Base-by-base conservation (phyloP, 768 basidiomycete genomes). In the Auricularia cornea region DNA sequence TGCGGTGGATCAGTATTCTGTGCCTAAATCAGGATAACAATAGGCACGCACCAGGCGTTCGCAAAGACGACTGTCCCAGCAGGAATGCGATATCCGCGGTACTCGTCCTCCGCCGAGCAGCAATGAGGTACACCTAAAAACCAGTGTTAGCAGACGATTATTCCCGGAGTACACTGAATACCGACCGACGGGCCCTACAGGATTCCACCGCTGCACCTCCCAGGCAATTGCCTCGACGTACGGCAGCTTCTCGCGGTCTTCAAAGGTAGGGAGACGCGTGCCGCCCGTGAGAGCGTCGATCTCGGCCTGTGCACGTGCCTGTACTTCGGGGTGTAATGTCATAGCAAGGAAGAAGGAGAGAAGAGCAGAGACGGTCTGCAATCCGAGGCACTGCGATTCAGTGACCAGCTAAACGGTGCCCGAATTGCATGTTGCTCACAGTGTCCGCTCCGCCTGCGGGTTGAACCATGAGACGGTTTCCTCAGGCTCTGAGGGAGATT, bases 221-320 rank as follows among this genome's bases (percentile, higher is more conserved):
- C 74, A 77, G 41, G 77, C 63, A 2, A 81, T 57, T 4, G 79
- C 79, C 3, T 63, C 64, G 35, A 78, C 64, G 59, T 78, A 79
- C 1, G 76, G 77, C 14, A 80, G 63, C 1, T 66, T 63, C 4
- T 69, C 65, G 2, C 67, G 66, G 61, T 81, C 78, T 2, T 71
- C 72, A n/a, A 74, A 62, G 0, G 66, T 72, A 2, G 78, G 77
- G 6, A 80, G 67, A 0, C 77, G 70, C 29, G 71, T 68, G 14
- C 33, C 48, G 11, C 75, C 75, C 10, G 74, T 60, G 11, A 78
- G 68, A 1, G 60, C 52, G 40, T 81, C 79, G 16, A 82, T 70
- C 56, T 80, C 80, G 6, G 63, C 66, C 59, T 81, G 79, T 2
- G 70, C 70, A 18, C 63, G 65, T 12, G 48, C 63, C 64, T 71